Conservation (phyloP, 345 rosid species). For the Tarenaya hassleriana region DNA sequence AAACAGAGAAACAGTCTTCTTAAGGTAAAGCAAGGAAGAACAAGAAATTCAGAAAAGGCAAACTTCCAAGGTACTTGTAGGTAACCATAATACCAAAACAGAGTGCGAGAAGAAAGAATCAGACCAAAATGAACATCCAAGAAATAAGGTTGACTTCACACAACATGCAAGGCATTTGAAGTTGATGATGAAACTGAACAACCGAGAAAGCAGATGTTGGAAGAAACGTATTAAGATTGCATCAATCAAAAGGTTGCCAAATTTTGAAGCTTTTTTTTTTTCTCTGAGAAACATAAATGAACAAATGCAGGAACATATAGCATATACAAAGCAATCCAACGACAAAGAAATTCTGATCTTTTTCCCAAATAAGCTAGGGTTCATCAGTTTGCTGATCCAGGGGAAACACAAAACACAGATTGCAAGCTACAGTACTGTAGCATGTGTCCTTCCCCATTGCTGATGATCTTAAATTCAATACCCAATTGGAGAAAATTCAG, state of each 20-base stretch:
- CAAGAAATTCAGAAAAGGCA: slow-evolving; percentile 5
- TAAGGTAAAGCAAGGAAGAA: slow-evolving; percentile 15
- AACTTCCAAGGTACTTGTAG: background rate
- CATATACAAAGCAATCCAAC: slow-evolving; percentile 14
- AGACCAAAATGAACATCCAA: background rate
- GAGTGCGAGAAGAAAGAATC: slow-evolving; percentile 22
- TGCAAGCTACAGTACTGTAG: too few relatives aligned
- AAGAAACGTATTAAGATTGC: slow-evolving; percentile 25
- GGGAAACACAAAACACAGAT: background rate
- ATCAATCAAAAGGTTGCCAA: slow-evolving; percentile 6
- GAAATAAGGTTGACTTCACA: slow-evolving; percentile 7
- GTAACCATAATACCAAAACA: slow-evolving; percentile 12
- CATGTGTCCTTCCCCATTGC: too few relatives aligned
- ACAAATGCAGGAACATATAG: slow-evolving; percentile 11
- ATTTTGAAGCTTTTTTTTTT: slow-evolving; percentile 5
- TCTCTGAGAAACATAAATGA: slow-evolving; percentile 9
- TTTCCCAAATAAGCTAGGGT: background rate
- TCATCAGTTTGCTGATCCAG: background rate
- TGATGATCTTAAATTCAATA: too few relatives aligned
- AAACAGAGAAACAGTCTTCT: slow-evolving; percentile 22
- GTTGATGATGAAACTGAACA: slow-evolving; percentile 11
- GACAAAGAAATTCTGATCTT: background rate
- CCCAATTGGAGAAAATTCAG: too few relatives aligned
- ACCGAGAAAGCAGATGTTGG: slow-evolving; percentile 15
- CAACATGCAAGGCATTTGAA: slow-evolving; percentile 15